Evolutionary conservation across 2,329 filamentous ascomycete genomes (phyloP), one percentile per base, ranked within the genome.

Genomic region (Dryadomyces quercus-mongolicae): DNA sequence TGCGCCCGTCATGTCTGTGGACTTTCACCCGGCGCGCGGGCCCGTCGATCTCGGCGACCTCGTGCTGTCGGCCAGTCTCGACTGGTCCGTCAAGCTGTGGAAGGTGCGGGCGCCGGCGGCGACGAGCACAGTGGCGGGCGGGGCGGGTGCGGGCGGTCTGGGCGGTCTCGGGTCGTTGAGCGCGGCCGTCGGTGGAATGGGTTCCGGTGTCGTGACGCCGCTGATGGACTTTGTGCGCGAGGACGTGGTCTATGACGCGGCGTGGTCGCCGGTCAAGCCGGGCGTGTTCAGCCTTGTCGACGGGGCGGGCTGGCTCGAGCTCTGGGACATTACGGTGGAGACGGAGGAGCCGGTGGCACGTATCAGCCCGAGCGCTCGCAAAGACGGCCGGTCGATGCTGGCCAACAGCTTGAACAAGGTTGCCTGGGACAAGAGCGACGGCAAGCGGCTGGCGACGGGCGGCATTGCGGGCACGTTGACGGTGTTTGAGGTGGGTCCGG

Each of bases 41-140:
- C 90, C 91, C 2, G 85, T 98, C 52, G 94, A 98, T 69, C 82
- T 98, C 6, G 91, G 92, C 31, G 94, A 98, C 64, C 74, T 98
- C 6, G 88, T 97, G 56, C 80, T 98, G 51, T 91, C 86, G n/a
- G 87, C 88, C 4, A 92, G 87, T 46, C 76, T 98, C 8, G 93
- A 98, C 72, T 98, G 93, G 93, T 94, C 86, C 61, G 90, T 96
- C 61, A 96, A 95, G 71, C 75, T 98, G 16, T 98, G 93, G 93
- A 93, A 93, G 68, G 86, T 95, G 15, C 86, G 90, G 44, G 85
- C 88, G 1, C 87, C 88, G 1, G 85, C 86, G 0, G 84, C 85
- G 2, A 84, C 82, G 5, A 82, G 57, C 56, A 55, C 81, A 16
- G 84, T 84, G 0, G 42, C 42, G 5, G 42, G 42, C 3, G 42